A percentile compares a stretch with the other conserved stretches of the same genome.
Conservation (phyloP, 495 filamentous ascomycete genomes). For the Annulohypoxylon moriforme region DNA sequence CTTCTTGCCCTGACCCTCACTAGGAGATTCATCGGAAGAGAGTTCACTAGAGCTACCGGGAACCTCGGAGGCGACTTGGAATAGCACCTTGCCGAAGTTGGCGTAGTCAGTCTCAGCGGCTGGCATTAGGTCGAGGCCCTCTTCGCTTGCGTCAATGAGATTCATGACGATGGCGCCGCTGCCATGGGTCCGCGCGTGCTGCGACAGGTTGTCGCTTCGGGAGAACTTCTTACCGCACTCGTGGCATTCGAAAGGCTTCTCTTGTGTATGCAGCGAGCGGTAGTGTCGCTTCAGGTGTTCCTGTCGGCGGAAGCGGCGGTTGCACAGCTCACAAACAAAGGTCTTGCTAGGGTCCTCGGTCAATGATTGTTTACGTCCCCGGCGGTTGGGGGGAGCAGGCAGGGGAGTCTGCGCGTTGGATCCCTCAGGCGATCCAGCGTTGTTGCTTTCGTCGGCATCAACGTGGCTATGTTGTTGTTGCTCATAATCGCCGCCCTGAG, state of each 20-base stretch:
- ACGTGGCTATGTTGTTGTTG: conserved; percentile 47
- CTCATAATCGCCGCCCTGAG: conserved; percentile 51
- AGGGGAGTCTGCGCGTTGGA: conserved; percentile 53
- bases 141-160: conserved; percentile 75
- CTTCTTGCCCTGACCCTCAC: conserved; percentile 67
- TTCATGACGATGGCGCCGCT: conserved; percentile 90
- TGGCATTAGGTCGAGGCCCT: conserved; percentile 55
- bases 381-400: conserved; percentile 81
- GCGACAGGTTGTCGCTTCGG: conserved; percentile 94
- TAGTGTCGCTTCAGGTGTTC: conserved; percentile 99
- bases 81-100: conserved; percentile 76
- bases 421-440: conserved; percentile 43
- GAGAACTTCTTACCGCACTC: conserved; percentile 99
- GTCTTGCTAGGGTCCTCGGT: conserved; percentile 99
- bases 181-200: conserved; percentile 95
- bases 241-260: conserved; percentile 97
- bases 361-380: conserved; percentile 97
- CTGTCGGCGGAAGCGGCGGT: conserved; percentile 95
- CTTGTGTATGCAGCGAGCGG: conserved; percentile 95
- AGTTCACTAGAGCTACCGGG: conserved; percentile 68
- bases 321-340: conserved; percentile 95
- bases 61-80: conserved; percentile 76
- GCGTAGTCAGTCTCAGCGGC: conserved; percentile 69
- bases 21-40: conserved; percentile 65
- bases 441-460: conserved; percentile 42